Percentiles rank a stretch among this genome's conserved stretches.
phyloP scores from a whole-genome alignment of 2,329 filamentous ascomycete genomes.

The Arthrobotrys entomopaga region DNA sequence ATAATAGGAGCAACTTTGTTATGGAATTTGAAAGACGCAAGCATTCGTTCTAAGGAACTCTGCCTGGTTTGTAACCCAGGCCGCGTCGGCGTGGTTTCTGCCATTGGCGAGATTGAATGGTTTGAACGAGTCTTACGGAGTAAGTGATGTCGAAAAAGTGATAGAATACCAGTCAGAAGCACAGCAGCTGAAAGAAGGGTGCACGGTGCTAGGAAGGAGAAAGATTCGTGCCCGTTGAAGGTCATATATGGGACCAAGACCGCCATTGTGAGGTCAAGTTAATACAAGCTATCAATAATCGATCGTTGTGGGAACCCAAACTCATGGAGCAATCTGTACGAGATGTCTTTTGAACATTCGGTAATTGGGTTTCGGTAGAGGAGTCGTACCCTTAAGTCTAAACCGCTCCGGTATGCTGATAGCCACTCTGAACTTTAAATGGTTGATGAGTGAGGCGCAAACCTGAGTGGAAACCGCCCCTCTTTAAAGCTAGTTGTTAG shows the following conservation, averaged over 20 bases:
- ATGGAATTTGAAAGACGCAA: constrained; percentile 18
- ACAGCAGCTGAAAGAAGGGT: constrained; percentile 40
- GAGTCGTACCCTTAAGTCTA: constrained; percentile 4
- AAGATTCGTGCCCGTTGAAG: constrained; percentile 29
- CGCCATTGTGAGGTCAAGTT: constrained; percentile 20
- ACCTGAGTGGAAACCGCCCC: neutral
- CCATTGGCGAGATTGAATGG: constrained; percentile 13
- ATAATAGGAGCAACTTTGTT: constrained; percentile 55
- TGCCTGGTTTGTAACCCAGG: neutral
- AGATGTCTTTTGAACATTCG: constrained; percentile 18
- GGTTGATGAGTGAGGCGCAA: neutral
- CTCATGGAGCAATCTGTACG: constrained; percentile 15
- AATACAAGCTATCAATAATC: too few species aligned
- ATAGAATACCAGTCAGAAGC: constrained; percentile 34
- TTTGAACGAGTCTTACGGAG: constrained; percentile 6
- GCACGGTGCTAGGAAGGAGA: constrained; percentile 22
- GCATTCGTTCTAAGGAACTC: constrained; percentile 15
- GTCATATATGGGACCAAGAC: constrained; percentile 45
- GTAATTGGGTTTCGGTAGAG: constrained; percentile 30
- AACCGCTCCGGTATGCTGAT: neutral
- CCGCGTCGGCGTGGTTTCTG: neutral
- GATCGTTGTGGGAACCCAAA: neutral
- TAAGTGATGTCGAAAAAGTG: constrained; percentile 33
- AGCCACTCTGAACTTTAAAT: constrained; percentile 15
- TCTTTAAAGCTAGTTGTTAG: neutral